Conservation (phyloP, 2,329 filamentous ascomycete genomes). For the Calycina marina region DNA sequence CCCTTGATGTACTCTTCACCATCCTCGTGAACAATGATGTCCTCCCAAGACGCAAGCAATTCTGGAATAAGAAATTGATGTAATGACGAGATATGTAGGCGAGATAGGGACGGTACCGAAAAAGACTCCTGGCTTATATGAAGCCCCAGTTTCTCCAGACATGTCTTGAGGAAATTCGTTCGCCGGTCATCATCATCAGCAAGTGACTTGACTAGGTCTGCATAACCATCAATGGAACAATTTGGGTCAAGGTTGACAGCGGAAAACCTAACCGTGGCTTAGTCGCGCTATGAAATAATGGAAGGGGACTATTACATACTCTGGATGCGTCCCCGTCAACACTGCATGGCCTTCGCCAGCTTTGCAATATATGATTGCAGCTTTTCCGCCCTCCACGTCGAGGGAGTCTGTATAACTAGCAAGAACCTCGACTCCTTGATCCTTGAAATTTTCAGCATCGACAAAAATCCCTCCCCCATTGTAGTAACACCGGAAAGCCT, state of each 20-base stretch:
- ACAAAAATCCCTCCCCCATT: conserved; percentile 94
- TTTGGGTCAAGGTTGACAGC: conserved; percentile 60
- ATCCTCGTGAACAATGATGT: conserved; percentile 51
- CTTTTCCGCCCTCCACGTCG: conserved; percentile 66
- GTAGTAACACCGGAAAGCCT: conserved; percentile 65
- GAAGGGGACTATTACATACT: conserved; percentile 44
- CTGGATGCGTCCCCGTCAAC: conserved; percentile 80
- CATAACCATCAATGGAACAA: conserved; percentile 53
- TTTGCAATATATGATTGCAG: conserved; percentile 72
- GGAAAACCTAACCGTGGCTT: conserved; percentile 69
- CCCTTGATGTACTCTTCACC: conserved; percentile 61
- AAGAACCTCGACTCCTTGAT: conserved; percentile 61
- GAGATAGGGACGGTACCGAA: conserved; percentile 64
- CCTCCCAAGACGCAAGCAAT: conserved; percentile 49
- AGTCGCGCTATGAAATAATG: background rate
- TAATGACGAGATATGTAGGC: conserved; percentile 64
- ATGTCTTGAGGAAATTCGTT: conserved; percentile 62
- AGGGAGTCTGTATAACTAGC: conserved; percentile 65
- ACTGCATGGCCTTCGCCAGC: conserved; percentile 68
- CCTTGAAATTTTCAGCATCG: conserved; percentile 47
- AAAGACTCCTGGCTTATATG: conserved; percentile 55
- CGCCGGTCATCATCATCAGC: conserved; percentile 55
- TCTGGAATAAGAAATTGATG: conserved; percentile 49
- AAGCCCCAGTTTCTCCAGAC: conserved; percentile 69
- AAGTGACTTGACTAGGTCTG: conserved; percentile 52